phyloP scores from a whole-genome alignment of 2,329 filamentous ascomycete genomes.

The Verticillium zaregamsianum region DNA sequence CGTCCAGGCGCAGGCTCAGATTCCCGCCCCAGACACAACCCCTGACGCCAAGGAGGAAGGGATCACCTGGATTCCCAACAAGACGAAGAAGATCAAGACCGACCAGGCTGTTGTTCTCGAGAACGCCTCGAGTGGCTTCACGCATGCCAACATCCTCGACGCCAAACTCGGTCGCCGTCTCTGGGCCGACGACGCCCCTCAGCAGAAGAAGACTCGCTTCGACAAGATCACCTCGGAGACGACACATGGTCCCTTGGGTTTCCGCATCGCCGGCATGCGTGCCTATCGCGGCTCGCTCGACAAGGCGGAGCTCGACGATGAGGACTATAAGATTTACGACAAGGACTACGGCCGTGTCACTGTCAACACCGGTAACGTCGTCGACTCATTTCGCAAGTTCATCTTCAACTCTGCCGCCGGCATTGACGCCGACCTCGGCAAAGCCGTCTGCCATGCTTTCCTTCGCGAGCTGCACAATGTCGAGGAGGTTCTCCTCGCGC shows the following conservation, averaged over 20 bases:
- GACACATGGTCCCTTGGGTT: slow-evolving; percentile 56
- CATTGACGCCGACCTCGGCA: slow-evolving; percentile 55
- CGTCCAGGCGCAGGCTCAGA: slow-evolving; percentile 20
- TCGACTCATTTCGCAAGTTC: slow-evolving; percentile 51
- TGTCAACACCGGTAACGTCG: slow-evolving; percentile 50
- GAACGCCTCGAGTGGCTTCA: slow-evolving; percentile 78
- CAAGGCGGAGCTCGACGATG: slow-evolving; percentile 44
- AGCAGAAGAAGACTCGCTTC: slow-evolving; percentile 56
- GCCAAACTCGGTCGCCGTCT: slow-evolving; percentile 84
- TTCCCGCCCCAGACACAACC: slow-evolving; percentile 3
- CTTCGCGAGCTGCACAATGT: slow-evolving; percentile 48
- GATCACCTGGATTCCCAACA: slow-evolving; percentile 41
- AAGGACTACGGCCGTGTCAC: slow-evolving; percentile 56
- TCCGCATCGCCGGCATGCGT: slow-evolving; percentile 63
- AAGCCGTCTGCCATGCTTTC: slow-evolving; percentile 50
- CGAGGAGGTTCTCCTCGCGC: slow-evolving; percentile 45
- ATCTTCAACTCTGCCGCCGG: slow-evolving; percentile 55
- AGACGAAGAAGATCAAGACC: slow-evolving; percentile 63
- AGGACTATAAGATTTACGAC: slow-evolving; percentile 56
- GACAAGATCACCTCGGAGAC: slow-evolving; percentile 55
- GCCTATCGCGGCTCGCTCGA: slow-evolving; percentile 55
- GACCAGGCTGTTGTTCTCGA: slow-evolving; percentile 79
- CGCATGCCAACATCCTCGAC: slow-evolving; percentile 84
- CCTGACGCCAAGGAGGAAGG: slow-evolving; percentile 18
- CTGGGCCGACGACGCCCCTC: slow-evolving; percentile 71